Evolutionary conservation across 1,139 yeast species (phyloP), one percentile per base, ranked within the genome.

Genomic region (Diutina neorugosa): DNA sequence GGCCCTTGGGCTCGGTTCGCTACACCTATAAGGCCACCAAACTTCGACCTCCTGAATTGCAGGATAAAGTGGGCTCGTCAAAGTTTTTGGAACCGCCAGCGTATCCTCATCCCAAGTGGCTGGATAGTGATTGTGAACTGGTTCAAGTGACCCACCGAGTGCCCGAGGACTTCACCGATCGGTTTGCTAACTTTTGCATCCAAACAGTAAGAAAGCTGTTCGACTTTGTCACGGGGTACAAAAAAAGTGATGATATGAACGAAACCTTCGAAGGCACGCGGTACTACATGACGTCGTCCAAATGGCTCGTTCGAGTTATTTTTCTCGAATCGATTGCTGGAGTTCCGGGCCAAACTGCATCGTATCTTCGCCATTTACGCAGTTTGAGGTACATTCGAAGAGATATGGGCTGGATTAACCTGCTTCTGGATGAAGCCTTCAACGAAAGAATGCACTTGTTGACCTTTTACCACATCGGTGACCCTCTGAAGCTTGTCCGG

Each of bases 361-460:
- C 85, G 0, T 82, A 82, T 64, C 63, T 84, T 51, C 75, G 90
- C 56, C 88, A 82, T 61, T 71, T 84, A 59, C 81, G 81, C 60
- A 77, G 86, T 1, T 65, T 84, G 52, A 69, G 90, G 58, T 64
- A 82, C 51, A 69, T 84, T 58, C 74, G 75, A 59, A 69, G 91
- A 56, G 93, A 85, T 63, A 79, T 80, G 60, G 91, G 88, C 1
- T 85, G 90, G 86, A 77, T 85, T 57, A 88, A 85, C 63, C 82
- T 90, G 1, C 69, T 85, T 49, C 69, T 81, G 46, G 91, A 85
- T 61, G 93, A 85, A 62, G 90, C 91, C 1, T 84, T 84, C 67
- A 85, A 85, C 61, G 93, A 85, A 66, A 74, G 90, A 63, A 84
- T 85, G 86, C 93, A 85, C 61, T 71, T 85, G 52, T 69, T 85